Evolutionary conservation across 164 flowering plant species (phyloP).

Genomic region (Tetracentron sinense): DNA sequence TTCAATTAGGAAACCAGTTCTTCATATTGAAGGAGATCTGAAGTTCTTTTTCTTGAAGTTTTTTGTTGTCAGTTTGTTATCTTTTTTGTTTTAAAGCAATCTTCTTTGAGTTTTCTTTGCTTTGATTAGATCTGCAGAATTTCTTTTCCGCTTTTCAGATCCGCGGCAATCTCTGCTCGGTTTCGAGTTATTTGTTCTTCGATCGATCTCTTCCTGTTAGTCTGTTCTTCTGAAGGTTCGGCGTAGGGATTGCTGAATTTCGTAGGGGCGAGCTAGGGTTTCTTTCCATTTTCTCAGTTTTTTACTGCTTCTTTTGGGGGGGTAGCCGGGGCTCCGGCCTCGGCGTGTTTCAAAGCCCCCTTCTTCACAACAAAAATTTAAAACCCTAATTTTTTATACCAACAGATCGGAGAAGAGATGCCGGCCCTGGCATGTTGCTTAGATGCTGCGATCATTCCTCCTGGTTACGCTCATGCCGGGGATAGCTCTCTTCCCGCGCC

Average conservation of each 20-base stretch:
- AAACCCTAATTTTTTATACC: constrained; percentile 12
- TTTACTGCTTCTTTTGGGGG: constrained; percentile 87
- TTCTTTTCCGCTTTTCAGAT: not conserved
- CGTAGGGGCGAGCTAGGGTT: constrained; percentile 39
- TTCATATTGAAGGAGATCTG: too few species aligned
- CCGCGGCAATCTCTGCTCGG: constrained; percentile 8
- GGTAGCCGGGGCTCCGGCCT: constrained; percentile 99
- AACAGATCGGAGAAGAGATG: constrained; percentile 52
- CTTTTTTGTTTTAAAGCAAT: too few species aligned
- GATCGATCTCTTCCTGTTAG: not conserved
- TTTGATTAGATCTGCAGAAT: not conserved
- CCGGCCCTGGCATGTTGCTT: constrained; percentile 80
- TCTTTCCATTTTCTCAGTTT: constrained; percentile 27
- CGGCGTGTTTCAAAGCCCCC: constrained; percentile 99
- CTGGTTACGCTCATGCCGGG: constrained; percentile 60
- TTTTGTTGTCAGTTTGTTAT: too few species aligned
- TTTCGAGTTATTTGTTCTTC: not conserved
- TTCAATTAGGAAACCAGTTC: too few species aligned
- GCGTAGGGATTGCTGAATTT: constrained; percentile 46
- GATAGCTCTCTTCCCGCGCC: constrained; percentile 57
- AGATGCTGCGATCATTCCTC: constrained; percentile 54
- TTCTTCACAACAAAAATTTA: constrained; percentile 36
- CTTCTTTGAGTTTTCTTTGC: too few species aligned
- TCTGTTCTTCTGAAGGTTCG: constrained; percentile 52
- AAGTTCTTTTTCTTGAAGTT: too few species aligned